Conservation (phyloP, 2,329 filamentous ascomycete genomes). For the Diaporthe amygdali region DNA sequence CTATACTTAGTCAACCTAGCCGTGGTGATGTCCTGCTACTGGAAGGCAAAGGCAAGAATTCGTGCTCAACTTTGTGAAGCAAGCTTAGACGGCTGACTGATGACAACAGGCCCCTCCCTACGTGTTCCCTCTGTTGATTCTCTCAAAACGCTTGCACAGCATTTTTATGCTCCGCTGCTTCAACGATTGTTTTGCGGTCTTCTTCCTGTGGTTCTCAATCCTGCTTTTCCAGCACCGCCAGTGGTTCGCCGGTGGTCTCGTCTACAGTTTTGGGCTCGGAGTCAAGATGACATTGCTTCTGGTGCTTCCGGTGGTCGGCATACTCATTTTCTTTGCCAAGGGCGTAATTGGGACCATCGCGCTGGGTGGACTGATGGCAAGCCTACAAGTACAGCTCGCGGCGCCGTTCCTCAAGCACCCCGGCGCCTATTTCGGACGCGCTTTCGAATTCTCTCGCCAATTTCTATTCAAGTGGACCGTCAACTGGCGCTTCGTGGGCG, state of each 20-base stretch:
- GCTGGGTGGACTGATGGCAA: conserved; percentile 15
- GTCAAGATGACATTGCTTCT: conserved; percentile 94
- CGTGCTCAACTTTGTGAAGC: neutral
- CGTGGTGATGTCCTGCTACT: conserved; percentile 84
- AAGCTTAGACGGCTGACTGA: neutral
- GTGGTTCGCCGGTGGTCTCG: conserved; percentile 75
- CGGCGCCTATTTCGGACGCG: conserved; percentile 75
- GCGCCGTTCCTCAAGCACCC: conserved; percentile 74
- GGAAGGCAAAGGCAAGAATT: conserved; percentile 66
- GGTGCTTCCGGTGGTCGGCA: conserved; percentile 78
- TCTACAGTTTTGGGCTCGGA: conserved; percentile 82
- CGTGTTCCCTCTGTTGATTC: conserved; percentile 80
- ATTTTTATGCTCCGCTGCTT: conserved; percentile 92
- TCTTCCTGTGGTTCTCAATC: conserved; percentile 85
- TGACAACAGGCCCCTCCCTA: conserved; percentile 75
- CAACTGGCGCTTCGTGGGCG: conserved; percentile 96
- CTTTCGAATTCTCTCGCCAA: conserved; percentile 88
- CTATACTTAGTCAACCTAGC: conserved; percentile 79
- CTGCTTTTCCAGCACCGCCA: conserved; percentile 74
- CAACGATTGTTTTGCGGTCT: conserved; percentile 89
- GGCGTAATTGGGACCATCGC: conserved; percentile 77
- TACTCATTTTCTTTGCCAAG: conserved; percentile 75
- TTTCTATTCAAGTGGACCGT: conserved; percentile 99
- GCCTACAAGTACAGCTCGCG: conserved; percentile 66
- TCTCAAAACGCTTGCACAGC: conserved; percentile 93